Percentiles rank a stretch among this genome's conserved stretches.
Conservation (phyloP, 345 rosid species). For the Euphorbia peplus region DNA sequence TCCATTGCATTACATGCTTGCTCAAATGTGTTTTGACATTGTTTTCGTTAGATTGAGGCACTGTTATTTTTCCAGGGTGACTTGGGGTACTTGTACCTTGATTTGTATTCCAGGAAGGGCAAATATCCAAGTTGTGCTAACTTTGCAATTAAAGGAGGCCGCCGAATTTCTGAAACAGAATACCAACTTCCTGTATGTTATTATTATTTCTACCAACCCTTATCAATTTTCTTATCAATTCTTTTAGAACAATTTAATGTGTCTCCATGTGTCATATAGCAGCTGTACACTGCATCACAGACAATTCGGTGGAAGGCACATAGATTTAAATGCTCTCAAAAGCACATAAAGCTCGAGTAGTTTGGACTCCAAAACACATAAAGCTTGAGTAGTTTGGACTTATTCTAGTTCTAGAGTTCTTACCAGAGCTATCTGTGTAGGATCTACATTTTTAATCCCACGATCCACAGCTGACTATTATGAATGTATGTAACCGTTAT, state of each 20-base stretch:
- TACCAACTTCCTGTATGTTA: conserved; percentile 90
- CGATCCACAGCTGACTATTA: no score
- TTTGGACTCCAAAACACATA: no score
- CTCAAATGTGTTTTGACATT: background rate
- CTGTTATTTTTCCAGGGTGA: conserved; percentile 62
- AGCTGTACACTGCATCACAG: no score
- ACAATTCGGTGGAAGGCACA: no score
- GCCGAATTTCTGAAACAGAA: conserved; percentile 71
- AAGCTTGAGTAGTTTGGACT: no score
- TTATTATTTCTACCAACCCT: conserved; percentile 17
- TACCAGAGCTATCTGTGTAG: no score
- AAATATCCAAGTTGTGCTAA: conserved; percentile 98
- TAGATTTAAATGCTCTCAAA: no score
- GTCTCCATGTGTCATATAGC: background rate
- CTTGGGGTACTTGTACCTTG: conserved; percentile 87
- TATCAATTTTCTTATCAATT: conserved; percentile 6
- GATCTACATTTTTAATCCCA: no score
- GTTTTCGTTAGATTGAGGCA: background rate
- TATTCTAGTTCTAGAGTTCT: no score
- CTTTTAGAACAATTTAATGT: background rate
- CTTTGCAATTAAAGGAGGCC: conserved; percentile 88
- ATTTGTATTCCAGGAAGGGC: conserved; percentile 74
- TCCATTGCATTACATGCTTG: background rate
- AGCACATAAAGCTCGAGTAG: no score
- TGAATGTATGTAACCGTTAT: no score